Conservation (phyloP, 805 yeast species). For the Saccharomyces eubayanus region DNA sequence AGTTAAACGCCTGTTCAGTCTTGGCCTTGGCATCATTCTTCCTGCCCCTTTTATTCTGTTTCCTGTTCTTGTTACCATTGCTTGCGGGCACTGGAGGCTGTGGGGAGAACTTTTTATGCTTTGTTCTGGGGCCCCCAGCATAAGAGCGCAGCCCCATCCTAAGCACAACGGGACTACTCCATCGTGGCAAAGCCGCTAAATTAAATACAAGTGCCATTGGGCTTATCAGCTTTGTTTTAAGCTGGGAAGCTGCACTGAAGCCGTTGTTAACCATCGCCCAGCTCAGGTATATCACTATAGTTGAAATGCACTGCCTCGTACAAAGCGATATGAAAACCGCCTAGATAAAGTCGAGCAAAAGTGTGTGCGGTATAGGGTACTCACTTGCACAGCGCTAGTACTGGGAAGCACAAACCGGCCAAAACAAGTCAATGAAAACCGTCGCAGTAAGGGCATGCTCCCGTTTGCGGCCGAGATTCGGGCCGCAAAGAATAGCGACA, state of each 20-base stretch:
- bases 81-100: not conserved
- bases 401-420: not conserved
- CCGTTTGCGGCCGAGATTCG: not conserved
- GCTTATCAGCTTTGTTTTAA: not conserved
- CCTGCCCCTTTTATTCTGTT: not conserved
- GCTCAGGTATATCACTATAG: not conserved
- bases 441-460: not conserved
- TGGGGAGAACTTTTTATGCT: not conserved
- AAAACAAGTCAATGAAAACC: not conserved
- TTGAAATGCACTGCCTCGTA: not conserved
- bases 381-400: not conserved
- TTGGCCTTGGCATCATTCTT: not conserved
- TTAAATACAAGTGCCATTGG: not conserved
- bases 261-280: not conserved
- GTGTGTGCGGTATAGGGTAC: no score
- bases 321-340: not conserved
- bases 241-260: not conserved
- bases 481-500: not conserved
- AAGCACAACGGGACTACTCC: not conserved
- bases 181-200: not conserved
- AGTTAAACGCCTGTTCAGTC: slow-evolving; percentile 21
- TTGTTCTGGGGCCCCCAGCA: not conserved
- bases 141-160: not conserved
- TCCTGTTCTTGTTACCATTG: not conserved
- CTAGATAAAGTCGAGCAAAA: no score